Evolutionary conservation across 2,329 filamentous ascomycete genomes (phyloP), one percentile per base, ranked within the genome.

Genomic region (Cercospora sp.): DNA sequence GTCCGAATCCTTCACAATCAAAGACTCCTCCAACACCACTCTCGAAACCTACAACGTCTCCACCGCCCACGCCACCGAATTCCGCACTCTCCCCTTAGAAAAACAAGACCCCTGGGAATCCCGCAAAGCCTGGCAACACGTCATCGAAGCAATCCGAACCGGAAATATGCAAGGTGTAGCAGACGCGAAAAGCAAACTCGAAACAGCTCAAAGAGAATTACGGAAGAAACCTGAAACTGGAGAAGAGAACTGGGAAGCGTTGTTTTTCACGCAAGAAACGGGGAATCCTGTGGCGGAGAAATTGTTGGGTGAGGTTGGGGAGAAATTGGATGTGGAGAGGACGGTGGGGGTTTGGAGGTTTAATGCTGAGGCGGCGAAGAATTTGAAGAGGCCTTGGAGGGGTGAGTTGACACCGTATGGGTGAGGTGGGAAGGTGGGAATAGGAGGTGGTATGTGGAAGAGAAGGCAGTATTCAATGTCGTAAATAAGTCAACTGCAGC

Each of bases 261-360:
- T 82, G 13, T 84, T 83, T 71, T 83, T 83, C 70, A 73, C 73
- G 16, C 75, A 73, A 60, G 76, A 77, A 10, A 66, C 73, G 0
- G 62, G 60, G 2, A 70, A 78, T 60, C 65, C 71, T 2, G 71
- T 73, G 9, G 77, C 75, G n/a, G 72, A 77, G 66, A 75, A 72
- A 65, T 67, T 79, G 45, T 57, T 76, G 57, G 65, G 64, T 42
- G 72, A 82, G 69, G 77, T 82, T 69, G 75, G 73, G 8, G 57
- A 74, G 67, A 61, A 45, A 23, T 73, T 87, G 26, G 88, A 90
- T 67, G 80, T 83, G 42, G 84, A 86, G 57, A 87, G 88, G 78
- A 91, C 89, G 1, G 86, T 86, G 65, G 90, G 90, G 0, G 83
- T 91, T 36, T 92, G 90, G 90, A 81, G 85, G 69, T 91, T 89